Evolutionary conservation across 2,329 filamentous ascomycete genomes (phyloP).

Genomic region (Aspergillus quadricinctus): DNA sequence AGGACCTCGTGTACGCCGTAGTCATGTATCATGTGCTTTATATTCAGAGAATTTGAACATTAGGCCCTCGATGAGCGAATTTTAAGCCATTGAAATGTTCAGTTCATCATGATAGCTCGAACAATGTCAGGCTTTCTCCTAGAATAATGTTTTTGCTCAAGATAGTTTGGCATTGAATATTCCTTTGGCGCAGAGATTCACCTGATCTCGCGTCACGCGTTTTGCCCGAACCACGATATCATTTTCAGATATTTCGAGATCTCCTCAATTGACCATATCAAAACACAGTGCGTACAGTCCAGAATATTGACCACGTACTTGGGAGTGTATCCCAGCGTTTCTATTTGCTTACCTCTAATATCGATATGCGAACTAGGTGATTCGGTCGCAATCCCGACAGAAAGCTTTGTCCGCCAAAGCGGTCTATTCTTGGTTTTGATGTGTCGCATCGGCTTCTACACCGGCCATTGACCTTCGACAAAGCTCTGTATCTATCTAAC

Average conservation of each 20-base stretch:
- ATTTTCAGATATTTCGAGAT: neutral
- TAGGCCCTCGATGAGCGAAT: neutral
- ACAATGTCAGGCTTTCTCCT: neutral
- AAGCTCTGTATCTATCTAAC: neutral
- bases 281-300: neutral
- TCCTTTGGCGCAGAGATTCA: conserved; percentile 9
- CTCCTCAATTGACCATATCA: neutral
- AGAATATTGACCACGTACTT: neutral
- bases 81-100: neutral
- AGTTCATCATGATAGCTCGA: neutral
- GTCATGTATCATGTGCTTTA: neutral
- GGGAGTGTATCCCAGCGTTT: neutral
- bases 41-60: neutral
- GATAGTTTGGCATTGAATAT: neutral
- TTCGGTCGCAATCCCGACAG: neutral
- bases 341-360: neutral
- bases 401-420: neutral
- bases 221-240: conserved; percentile 23
- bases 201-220: conserved; percentile 30
- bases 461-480: neutral
- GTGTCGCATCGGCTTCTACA: neutral
- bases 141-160: neutral
- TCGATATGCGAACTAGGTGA: neutral
- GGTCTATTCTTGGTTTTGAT: neutral
- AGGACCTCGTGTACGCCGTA: neutral